Percentiles rank a stretch among this genome's conserved stretches.
Conservation (phyloP, 805 yeast species). For the Hanseniaspora meyeri region DNA sequence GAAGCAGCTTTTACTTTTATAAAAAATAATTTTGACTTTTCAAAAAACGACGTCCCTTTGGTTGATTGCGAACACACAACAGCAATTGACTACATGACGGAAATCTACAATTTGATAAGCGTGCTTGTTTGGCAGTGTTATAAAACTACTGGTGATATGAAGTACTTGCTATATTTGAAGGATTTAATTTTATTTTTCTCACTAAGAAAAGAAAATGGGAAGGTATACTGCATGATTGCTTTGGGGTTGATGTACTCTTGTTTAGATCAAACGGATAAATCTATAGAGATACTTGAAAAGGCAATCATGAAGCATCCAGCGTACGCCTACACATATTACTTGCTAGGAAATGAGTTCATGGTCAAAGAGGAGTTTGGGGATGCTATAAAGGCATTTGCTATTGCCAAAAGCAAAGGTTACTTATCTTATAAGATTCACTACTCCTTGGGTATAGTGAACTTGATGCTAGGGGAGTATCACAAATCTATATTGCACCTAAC, state of each 20-base stretch:
- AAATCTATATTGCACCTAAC: slow-evolving; percentile 25
- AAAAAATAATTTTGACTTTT: background rate
- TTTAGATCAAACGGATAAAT: slow-evolving; percentile 6
- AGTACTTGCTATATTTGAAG: background rate
- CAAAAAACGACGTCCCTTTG: background rate
- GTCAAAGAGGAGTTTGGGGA: slow-evolving; percentile 81
- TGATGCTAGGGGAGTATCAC: slow-evolving; percentile 71
- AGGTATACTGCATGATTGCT: slow-evolving; percentile 4
- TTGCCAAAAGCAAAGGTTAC: slow-evolving; percentile 62
- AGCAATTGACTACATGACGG: background rate
- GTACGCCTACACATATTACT: slow-evolving; percentile 60
- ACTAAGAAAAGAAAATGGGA: background rate
- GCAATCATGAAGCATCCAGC: background rate
- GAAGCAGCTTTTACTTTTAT: background rate
- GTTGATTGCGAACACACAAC: background rate
- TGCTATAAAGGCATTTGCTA: slow-evolving; percentile 72
- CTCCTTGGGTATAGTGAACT: slow-evolving; percentile 88
- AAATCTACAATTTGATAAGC: background rate
- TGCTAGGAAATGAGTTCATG: slow-evolving; percentile 86
- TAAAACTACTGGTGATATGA: slow-evolving; percentile 10
- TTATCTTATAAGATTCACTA: slow-evolving; percentile 89
- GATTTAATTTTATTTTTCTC: background rate
- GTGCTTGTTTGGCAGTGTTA: slow-evolving; percentile 7
- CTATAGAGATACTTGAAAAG: slow-evolving; percentile 2
- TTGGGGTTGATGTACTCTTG: slow-evolving; percentile 11